These are phyloP conservation scores for maize (Zea mays) DNA, from an alignment of 176 grass and related monocot species.

Conservation along the genomic window DNA sequence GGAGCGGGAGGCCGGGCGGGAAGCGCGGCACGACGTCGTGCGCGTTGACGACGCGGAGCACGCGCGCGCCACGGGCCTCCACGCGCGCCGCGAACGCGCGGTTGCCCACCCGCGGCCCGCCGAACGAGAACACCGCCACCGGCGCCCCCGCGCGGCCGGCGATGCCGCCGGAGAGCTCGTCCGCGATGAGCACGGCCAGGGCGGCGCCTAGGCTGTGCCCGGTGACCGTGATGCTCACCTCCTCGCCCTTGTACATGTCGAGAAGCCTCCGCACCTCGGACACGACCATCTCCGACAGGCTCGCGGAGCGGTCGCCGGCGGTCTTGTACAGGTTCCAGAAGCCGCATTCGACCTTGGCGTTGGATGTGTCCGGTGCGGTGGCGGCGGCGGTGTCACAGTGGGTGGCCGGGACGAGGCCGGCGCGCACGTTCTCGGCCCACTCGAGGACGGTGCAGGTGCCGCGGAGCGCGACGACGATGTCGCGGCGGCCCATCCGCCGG, in stretches of 20 bases:
- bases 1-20: slow-evolving; percentile 21
- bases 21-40: slow-evolving; percentile 60
- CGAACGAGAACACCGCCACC: slow-evolving; percentile 63
- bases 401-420: slow-evolving; percentile 45
- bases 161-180: slow-evolving; percentile 33
- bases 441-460: slow-evolving; percentile 68
- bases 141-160: background rate
- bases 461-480: slow-evolving; percentile 65
- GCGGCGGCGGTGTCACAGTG: background rate
- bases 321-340: slow-evolving; percentile 65
- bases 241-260: slow-evolving; percentile 45
- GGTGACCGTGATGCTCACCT: slow-evolving; percentile 58
- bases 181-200: slow-evolving; percentile 55
- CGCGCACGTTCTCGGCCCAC: slow-evolving; percentile 73
- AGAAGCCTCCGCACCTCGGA: slow-evolving; percentile 41
- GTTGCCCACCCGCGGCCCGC: slow-evolving; percentile 57
- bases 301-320: slow-evolving; percentile 22
- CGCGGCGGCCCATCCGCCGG: slow-evolving; percentile 65
- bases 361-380: background rate
- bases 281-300: slow-evolving; percentile 52
- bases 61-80: slow-evolving; percentile 46
- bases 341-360: slow-evolving; percentile 61
- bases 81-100: slow-evolving; percentile 47
- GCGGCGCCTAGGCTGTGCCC: slow-evolving; percentile 69
- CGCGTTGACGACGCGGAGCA: slow-evolving; percentile 68